These are phyloP conservation scores for Lodderomyces oxycetoniae DNA, from an alignment of 1,139 yeast species.

Conservation along the genomic window DNA sequence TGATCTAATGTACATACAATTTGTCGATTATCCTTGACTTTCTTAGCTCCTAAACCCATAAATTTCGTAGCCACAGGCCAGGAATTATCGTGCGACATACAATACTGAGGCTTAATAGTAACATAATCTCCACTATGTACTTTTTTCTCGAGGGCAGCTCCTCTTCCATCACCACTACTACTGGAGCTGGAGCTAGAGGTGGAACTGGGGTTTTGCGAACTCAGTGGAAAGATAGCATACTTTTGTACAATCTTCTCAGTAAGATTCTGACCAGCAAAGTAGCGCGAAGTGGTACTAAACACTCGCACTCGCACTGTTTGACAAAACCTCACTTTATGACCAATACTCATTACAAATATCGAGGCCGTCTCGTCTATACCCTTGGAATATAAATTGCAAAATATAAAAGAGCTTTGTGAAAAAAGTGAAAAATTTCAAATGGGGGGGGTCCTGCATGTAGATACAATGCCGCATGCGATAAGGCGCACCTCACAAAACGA, in stretches of 20 bases:
- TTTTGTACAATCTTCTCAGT: conserved; percentile 94
- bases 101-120: conserved; percentile 90
- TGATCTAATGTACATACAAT: conserved; percentile 95
- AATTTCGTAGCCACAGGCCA: conserved; percentile 99
- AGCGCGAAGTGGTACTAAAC: not conserved
- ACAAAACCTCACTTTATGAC: too few relatives aligned
- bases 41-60: conserved; percentile 87
- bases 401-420: too few relatives aligned
- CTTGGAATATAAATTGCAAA: too few relatives aligned
- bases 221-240: conserved; percentile 56
- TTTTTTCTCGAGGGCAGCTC: conserved; percentile 38
- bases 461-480: conserved; percentile 6
- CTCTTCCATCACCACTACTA: conserved; percentile 32
- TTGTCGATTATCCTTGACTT: conserved; percentile 79
- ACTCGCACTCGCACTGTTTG: too few relatives aligned
- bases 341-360: too few relatives aligned
- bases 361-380: too few relatives aligned
- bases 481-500: conserved; percentile 25
- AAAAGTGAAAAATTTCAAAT: not conserved
- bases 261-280: conserved; percentile 61
- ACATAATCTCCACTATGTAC: conserved; percentile 93
- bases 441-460: conserved; percentile 2
- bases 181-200: too few relatives aligned
- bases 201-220: too few relatives aligned
- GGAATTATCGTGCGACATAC: conserved; percentile 98